These are phyloP conservation scores for Marvania coccoides DNA, from an alignment of 139 green algal species.

Conservation along the genomic window DNA sequence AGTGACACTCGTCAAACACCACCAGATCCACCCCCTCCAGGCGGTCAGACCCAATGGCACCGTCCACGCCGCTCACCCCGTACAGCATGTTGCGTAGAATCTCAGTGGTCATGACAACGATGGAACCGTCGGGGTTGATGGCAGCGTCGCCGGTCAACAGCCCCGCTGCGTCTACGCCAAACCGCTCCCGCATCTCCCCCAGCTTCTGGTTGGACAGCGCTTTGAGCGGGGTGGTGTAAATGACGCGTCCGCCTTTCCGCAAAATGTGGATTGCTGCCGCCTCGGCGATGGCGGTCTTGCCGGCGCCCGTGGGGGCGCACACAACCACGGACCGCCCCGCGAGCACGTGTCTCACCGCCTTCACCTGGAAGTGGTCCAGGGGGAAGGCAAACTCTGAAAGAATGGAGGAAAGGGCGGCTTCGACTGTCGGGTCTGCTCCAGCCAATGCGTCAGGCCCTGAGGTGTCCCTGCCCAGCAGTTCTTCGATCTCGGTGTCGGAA, in stretches of 20 bases:
- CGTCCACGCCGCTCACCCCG: constrained; percentile 27
- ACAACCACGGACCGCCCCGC: constrained; percentile 70
- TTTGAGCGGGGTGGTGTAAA: constrained; percentile 89
- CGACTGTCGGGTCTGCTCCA: background rate
- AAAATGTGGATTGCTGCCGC: constrained; percentile 70
- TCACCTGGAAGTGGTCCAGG: constrained; percentile 66
- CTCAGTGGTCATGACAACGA: constrained; percentile 99
- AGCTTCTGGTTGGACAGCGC: constrained; percentile 92
- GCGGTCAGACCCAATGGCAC: background rate
- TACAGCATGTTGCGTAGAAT: constrained; percentile 99
- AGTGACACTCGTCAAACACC: constrained; percentile 94
- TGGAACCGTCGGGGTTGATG: constrained; percentile 76
- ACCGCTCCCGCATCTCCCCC: constrained; percentile 65
- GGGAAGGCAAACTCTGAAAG: constrained; percentile 49
- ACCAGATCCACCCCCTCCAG: constrained; percentile 81
- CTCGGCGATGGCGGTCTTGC: constrained; percentile 96
- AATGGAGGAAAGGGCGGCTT: background rate
- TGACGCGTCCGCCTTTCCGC: constrained; percentile 63
- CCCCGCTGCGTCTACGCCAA: constrained; percentile 57
- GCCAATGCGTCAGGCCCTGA: background rate
- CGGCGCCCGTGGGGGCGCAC: constrained; percentile 88
- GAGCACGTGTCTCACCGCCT: constrained; percentile 59
- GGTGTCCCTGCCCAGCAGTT: constrained; percentile 34
- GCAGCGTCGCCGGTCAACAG: constrained; percentile 87
- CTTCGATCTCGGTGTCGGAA: constrained; percentile 38